Evolutionary conservation across 768 basidiomycete species (phyloP), one percentile per base, ranked within the genome.

Genomic region (Inosperma sp.): DNA sequence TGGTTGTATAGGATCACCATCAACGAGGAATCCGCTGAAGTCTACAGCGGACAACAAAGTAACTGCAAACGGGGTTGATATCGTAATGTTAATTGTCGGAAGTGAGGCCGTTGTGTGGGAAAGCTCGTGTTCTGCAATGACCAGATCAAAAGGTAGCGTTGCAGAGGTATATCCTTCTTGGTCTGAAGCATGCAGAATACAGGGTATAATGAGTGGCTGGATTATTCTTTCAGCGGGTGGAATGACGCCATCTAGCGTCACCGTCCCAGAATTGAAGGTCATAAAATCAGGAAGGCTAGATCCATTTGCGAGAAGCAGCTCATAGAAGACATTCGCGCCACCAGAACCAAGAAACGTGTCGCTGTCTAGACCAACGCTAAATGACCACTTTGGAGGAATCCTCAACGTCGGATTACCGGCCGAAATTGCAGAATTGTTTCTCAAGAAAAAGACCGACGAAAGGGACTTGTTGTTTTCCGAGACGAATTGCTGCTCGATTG

Each of bases 371-470:
- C 93, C 94, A 51, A 97, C 78, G 59, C 89, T 91, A 70, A 95
- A 97, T 1, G 88, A 89, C 92, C 93, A 95, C 37, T 71, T 66
- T 6, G 80, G 80, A 1, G 91, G 92, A 8, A 95, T 79, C 44
- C 92, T 75, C 49, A 96, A 63, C 42, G 76, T 71, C 48, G 84
- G 83, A 42, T 68, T 71, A 39, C 65, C 59, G 13, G 72, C 73
- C 23, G 63, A 60, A 25, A 90, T 68, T 12, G 83, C 79, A 17
- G 87, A 86, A 36, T 73, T 70, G 2, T 74, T 66, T n/a, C 79
- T 70, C 33, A 90, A 68, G 49, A 81, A 65, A 59, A 81, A 91
- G 29, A 89, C 86, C 5, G 91, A 93, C 4, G 88, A 87, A 45
- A 94, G 70, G 31, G 81, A 82, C 26, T 73, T 74, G 58, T 83